Base-by-base conservation (phyloP, 371 early-diverging fungal species). In the Mortierella sp. region DNA sequence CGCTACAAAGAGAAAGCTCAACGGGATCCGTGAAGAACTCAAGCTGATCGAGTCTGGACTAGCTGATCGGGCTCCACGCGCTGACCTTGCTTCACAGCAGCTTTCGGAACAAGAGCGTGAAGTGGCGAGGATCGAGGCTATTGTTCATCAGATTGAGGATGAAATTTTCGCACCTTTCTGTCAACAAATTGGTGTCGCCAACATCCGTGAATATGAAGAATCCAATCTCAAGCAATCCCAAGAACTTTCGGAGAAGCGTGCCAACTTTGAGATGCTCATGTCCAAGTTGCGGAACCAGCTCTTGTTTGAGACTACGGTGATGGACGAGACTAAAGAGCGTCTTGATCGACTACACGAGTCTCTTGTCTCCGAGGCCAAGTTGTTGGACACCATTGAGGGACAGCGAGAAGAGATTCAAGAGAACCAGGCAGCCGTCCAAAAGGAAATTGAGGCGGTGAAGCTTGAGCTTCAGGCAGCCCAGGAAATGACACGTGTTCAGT, bases 121-220 rank as follows among this genome's bases (percentile, higher is more conserved):
- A 60, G 74, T 82, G 43, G 48, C 81, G 19, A 50, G 25, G 28
- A 58, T 91, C 16, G 86, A 91, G 64, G 74, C 72, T 4, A 59
- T 67, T 12, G 88, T 97, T 59, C 81, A 86, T 55, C 70, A 75
- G 7, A 87, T 92, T 9, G 95, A 96, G 62, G 91, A 92, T 59
- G 75, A 85, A 26, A 76, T 93, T 4, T 99, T 97, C 84, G 87
- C 84, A 0, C 84, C 84, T 0, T 95, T 99, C 66, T 97, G 98
- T 81, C 56, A 61, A 18, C 70, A 77, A 5, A 88, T 94, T 44
- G 86, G 88, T 4, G 88, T 97, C 1, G 60, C 79, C 18, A 92
- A 89, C 66, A 91, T 98, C 58, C 91, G 95, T 9, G 97, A 95
- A 63, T 97, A 94, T 74, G 94, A 98, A 81, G 88, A 88, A 45